Evolutionary conservation across 2,329 filamentous ascomycete genomes (phyloP), one percentile per base, ranked within the genome.

Genomic region (Sarocladiaceae sp.): DNA sequence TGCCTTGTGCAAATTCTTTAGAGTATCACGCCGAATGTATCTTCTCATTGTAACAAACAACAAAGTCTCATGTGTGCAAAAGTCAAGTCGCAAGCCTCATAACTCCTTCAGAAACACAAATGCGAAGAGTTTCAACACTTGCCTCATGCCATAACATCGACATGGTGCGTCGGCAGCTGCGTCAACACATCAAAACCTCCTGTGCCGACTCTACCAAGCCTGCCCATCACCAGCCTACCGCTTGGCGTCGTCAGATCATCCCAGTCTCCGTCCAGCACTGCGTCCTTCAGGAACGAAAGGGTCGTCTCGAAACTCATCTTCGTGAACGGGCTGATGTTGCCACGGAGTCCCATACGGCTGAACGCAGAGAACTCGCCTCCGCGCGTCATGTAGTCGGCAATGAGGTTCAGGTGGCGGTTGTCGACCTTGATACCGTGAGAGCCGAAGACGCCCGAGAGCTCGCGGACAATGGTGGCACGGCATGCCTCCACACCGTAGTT

Each of bases 301-400:
- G 93, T 98, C 3, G 93, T 98, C 76, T 98, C 93, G 68, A 97
- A 98, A 63, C 88, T 95, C 91, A 97, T 97, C 76, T 97, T 97
- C 67, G 93, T 91, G 55, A 98, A 91, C 0, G 93, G 89, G 53
- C 83, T 90, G 21, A 91, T 83, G 57, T 88, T 90, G 51, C 86
- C 82, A 59, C 81, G 82, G 48, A 98, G 72, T 1, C 91, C 93
- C 59, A 87, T 94, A 40, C 93, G 85, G 66, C 88, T 95, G 69
- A 98, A 98, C 1, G 93, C 83, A 39, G 82, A 85, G 68, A 94
- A 98, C 2, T 80, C 82, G 52, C 93, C 93, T 48, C 82, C 83
- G 44, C 91, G 79, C n/a, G 93, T 98, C 93, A 98, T 98, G 63
- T 88, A 88, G 63, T 98, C 93, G 37, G 86, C 91, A 55, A 98